phyloP scores from a whole-genome alignment of 2,329 filamentous ascomycete genomes.

The Alternaria hordeiaustralica region DNA sequence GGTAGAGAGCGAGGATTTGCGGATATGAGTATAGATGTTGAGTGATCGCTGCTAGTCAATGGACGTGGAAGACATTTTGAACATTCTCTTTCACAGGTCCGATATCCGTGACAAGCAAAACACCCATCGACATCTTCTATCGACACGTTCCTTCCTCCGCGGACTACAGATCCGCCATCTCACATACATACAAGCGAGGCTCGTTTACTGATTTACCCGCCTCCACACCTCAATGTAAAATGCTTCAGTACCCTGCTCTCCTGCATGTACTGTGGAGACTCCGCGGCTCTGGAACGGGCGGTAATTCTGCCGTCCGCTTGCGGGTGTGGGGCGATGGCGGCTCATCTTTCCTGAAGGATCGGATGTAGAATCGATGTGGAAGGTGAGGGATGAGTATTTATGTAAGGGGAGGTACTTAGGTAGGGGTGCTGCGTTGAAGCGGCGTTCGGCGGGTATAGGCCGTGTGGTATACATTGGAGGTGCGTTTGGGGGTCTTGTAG shows the following conservation, averaged over 20 bases:
- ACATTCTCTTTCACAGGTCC: too few species aligned
- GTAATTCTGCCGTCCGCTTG: too few species aligned
- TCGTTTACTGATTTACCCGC: neutral
- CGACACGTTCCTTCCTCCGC: neutral
- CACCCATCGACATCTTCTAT: neutral
- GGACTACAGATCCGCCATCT: neutral
- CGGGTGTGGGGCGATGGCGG: neutral
- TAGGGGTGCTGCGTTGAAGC: neutral
- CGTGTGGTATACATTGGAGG: neutral
- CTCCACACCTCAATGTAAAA: neutral
- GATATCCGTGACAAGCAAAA: neutral
- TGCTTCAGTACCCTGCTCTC: neutral
- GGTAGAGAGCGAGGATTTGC: neutral
- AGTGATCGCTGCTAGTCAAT: neutral
- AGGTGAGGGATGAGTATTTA: neutral
- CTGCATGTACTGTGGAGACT: neutral
- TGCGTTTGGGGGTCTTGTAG: neutral
- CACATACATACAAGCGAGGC: neutral
- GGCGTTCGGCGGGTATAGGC: neutral
- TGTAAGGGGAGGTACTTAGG: neutral
- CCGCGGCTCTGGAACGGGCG: neutral
- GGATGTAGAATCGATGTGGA: neutral
- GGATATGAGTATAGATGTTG: neutral
- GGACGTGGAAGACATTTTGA: neutral
- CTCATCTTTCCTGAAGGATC: neutral